These are phyloP conservation scores for Eimeria tenella DNA, from an alignment of 169 alveolate genomes.

Conservation along the genomic window DNA sequence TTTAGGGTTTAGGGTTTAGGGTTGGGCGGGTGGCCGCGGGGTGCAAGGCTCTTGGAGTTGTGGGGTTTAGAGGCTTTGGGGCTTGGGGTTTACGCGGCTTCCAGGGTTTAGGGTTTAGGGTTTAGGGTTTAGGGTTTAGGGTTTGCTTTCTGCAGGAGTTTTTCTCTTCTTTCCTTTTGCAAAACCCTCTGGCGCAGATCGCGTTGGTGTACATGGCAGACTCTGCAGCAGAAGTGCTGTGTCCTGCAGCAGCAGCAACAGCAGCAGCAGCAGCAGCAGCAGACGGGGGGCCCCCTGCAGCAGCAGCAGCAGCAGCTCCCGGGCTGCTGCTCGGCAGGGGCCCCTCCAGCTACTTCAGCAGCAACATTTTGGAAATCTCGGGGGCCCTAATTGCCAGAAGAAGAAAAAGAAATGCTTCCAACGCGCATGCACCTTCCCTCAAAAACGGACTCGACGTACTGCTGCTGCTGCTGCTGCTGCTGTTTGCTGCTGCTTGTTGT, in stretches of 20 bases:
- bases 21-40: background rate
- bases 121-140: too few species aligned
- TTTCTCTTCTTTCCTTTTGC: slow-evolving; percentile 18
- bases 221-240: slow-evolving; percentile 8
- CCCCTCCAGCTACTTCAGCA: slow-evolving; percentile 40
- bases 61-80: background rate
- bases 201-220: slow-evolving; percentile 40
- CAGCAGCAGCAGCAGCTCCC: background rate
- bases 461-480: background rate
- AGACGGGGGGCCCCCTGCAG: background rate
- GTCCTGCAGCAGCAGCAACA: background rate
- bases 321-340: background rate
- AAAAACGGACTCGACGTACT: slow-evolving; percentile 37
- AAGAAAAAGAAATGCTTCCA: background rate
- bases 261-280: background rate
- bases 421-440: slow-evolving; percentile 40
- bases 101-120: too few species aligned
- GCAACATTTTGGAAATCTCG: slow-evolving; percentile 12
- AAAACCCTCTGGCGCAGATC: slow-evolving; percentile 53
- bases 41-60: background rate
- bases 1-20: background rate
- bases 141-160: too few species aligned
- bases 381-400: background rate
- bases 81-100: background rate
- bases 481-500: too few species aligned